These are phyloP conservation scores for Ophiostoma perfectum DNA, from an alignment of 2,329 filamentous ascomycete genomes.

Conservation along the genomic window DNA sequence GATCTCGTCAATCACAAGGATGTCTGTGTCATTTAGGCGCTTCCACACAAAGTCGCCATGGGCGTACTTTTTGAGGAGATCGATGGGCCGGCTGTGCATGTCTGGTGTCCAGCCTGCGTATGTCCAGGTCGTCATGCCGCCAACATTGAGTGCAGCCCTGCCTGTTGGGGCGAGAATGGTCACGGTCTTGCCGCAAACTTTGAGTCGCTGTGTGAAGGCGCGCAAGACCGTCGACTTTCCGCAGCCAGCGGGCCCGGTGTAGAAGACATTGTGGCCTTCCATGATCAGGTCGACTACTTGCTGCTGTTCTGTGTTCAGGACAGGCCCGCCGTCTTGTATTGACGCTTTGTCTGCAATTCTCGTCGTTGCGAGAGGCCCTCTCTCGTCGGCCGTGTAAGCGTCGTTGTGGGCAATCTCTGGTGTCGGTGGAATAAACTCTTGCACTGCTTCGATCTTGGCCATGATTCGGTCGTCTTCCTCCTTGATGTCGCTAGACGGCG, in stretches of 20 bases:
- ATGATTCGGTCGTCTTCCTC: too few relatives aligned
- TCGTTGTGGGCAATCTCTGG: too few relatives aligned
- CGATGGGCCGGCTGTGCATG: constrained; percentile 39
- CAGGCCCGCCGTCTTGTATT: neutral
- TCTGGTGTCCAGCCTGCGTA: constrained; percentile 53
- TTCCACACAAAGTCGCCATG: constrained; percentile 28
- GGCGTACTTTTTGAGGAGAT: constrained; percentile 29
- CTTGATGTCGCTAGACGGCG: too few relatives aligned
- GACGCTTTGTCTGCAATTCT: neutral
- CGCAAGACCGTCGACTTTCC: constrained; percentile 54
- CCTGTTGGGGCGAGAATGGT: constrained; percentile 56
- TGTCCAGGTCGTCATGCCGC: constrained; percentile 51
- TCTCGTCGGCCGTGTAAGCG: too few relatives aligned
- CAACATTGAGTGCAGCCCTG: constrained; percentile 51
- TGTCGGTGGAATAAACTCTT: too few relatives aligned
- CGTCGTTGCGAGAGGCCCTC: neutral
- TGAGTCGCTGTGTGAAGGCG: constrained; percentile 40
- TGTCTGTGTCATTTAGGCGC: constrained; percentile 42
- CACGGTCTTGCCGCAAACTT: constrained; percentile 36
- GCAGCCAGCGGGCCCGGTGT: constrained; percentile 57
- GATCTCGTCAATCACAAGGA: constrained; percentile 61
- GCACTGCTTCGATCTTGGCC: too few relatives aligned
- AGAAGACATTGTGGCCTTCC: constrained; percentile 54
- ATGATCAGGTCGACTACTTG: constrained; percentile 47
- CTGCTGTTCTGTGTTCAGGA: constrained; percentile 43